Base-by-base conservation (phyloP, 2,329 filamentous ascomycete species). In the Huntiella abstrusa region DNA sequence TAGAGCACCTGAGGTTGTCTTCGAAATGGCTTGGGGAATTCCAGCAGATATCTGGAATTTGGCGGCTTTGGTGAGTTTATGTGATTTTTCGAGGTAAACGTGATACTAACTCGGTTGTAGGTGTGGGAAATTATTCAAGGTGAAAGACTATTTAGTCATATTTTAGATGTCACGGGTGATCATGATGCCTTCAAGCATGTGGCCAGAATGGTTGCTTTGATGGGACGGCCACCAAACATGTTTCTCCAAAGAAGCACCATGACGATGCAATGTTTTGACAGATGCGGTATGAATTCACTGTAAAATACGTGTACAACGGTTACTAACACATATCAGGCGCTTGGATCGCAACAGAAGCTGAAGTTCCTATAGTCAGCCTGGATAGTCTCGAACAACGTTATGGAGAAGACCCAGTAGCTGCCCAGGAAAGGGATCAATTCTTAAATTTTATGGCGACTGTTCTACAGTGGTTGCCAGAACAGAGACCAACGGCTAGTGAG, bases 1-100 rank as follows among this genome's bases (percentile, higher is more conserved):
- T 34, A 17, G 48, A 8, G 39, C 48, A 17, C 48, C 48, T 3
- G 48, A 49, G 35, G 48, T 49, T 16, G 4, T 49, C 5, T 49
- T 49, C 39, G 48, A 40, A 11, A 45, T 46, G 48, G 39, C 43
- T 4, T 49, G 48, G 48, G 48, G 48, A n/a, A 35, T 19, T 8
- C 43, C 43, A 35, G 48, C 43, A 32, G 48, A 49, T 36, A 43
- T 49, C n/a, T 49, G 48, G 48, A 49, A 49, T 34, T 28, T 49
- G 7, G 40, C 43, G 6, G 48, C 39, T 10, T 34, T 49, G 22
- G 46, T 43, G 33, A 48, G 46, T 43, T 42, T 5, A 5, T 15
- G n/a, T 8, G n/a, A 13, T 3, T 13, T 11, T 22, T 33, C 10
- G 4, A 33, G 40, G 37, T 5, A 7, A 17, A 33, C 33, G 35